Evolutionary conservation across 176 grass and related monocot genomes (phyloP).

Genomic region (Calamus simplicifolius): DNA sequence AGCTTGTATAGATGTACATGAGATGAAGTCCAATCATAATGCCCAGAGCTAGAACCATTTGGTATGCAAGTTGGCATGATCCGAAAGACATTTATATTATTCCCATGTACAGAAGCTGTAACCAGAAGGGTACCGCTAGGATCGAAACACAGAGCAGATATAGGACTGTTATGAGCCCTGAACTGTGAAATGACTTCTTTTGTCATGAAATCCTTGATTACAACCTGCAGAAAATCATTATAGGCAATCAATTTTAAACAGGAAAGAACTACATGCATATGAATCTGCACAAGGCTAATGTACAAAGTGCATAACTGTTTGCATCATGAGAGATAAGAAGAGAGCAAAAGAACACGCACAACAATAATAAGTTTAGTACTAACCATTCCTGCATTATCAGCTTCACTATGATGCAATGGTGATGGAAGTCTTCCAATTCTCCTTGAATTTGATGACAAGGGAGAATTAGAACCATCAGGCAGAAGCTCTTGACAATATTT

Average conservation of each 20-base stretch:
- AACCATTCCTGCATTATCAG: slow-evolving; percentile 96
- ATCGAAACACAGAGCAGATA: slow-evolving; percentile 98
- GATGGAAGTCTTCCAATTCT: slow-evolving; percentile 68
- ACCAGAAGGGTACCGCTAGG: slow-evolving; percentile 94
- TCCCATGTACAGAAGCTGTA: slow-evolving; percentile 91
- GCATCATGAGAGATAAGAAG: no score
- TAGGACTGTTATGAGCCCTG: slow-evolving; percentile 93
- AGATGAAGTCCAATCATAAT: slow-evolving; percentile 73
- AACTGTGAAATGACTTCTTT: slow-evolving; percentile 84
- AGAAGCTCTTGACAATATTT: slow-evolving; percentile 93
- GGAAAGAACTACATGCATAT: slow-evolving; percentile 3
- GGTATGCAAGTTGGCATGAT: slow-evolving; percentile 70
- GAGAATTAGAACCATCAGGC: slow-evolving; percentile 86
- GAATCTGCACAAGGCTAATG: no score
- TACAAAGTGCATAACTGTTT: no score
- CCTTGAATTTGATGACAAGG: slow-evolving; percentile 80
- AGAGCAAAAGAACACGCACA: neutral
- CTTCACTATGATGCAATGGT: slow-evolving; percentile 67
- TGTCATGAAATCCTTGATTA: slow-evolving; percentile 88
- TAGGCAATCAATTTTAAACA: slow-evolving; percentile 10
- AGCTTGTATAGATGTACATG: slow-evolving; percentile 99
- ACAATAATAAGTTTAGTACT: slow-evolving; percentile 22
- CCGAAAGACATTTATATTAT: slow-evolving; percentile 98
- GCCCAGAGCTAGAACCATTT: slow-evolving; percentile 51
- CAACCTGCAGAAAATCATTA: slow-evolving; percentile 51